Conservation (phyloP, 768 basidiomycete species). For the Lactifluus rugatus region DNA sequence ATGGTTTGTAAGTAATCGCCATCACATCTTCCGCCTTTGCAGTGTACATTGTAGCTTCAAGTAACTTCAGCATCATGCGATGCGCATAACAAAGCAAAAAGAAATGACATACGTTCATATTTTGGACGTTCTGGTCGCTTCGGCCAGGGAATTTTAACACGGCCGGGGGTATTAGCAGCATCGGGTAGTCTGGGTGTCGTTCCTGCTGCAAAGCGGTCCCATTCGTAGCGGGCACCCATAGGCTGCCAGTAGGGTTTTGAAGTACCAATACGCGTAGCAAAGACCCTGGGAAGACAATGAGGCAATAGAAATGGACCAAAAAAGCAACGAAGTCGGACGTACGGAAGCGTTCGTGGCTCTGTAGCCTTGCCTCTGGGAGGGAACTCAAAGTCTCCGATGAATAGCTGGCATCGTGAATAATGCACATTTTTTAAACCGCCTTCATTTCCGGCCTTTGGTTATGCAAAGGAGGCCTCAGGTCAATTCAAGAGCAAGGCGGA, state of each 20-base stretch:
- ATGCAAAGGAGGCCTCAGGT: conserved; percentile 9
- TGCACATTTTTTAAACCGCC: conserved; percentile 27
- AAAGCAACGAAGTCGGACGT: conserved; percentile 11
- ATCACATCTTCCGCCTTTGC: conserved; percentile 51
- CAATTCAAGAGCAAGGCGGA: not conserved
- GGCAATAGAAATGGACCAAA: not conserved
- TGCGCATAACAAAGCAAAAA: not conserved
- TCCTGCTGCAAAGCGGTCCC: conserved; percentile 61
- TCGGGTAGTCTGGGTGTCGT: conserved; percentile 50
- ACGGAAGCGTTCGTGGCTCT: conserved; percentile 25
- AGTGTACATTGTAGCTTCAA: conserved; percentile 51
- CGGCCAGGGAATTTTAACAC: conserved; percentile 64
- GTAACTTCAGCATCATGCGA: conserved; percentile 1
- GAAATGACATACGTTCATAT: conserved; percentile 35
- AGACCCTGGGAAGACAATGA: conserved; percentile 42
- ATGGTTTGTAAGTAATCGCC: conserved; percentile 62
- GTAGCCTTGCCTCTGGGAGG: conserved; percentile 30
- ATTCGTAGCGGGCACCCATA: conserved; percentile 47
- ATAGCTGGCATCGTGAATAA: conserved; percentile 76
- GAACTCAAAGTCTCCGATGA: conserved; percentile 56
- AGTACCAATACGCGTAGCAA: conserved; percentile 61
- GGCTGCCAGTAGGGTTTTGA: conserved; percentile 52
- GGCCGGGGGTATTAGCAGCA: conserved; percentile 21
- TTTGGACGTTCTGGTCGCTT: conserved; percentile 33
- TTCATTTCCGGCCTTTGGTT: conserved; percentile 21